Evolutionary conservation across 2,329 filamentous ascomycete species (phyloP), one percentile per base, ranked within the genome.

Genomic region (Mycosphaerella sp.): DNA sequence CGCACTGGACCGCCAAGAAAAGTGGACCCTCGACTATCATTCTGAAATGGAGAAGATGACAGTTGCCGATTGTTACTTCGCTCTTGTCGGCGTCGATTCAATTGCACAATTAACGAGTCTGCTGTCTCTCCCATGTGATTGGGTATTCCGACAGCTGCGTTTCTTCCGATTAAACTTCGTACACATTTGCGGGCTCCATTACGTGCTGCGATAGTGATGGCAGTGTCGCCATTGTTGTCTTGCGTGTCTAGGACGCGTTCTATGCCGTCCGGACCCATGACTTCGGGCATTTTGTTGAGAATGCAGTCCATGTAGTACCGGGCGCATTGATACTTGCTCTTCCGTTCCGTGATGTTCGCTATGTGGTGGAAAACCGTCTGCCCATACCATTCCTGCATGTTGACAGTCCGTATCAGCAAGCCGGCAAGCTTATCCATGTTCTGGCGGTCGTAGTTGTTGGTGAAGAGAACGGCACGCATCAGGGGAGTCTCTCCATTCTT

Each of bases 351-450:
- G 62, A 91, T 91, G 47, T 87, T 85, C 14, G 90, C 88, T 39
- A 95, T 90, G 67, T 97, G 91, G 65, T 97, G 93, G 63, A 98
- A 91, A 45, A 95, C 87, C 0, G 89, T 96, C 54, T 85, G 86
- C 10, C 88, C 86, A 44, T 84, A 84, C 68, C 81, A 83, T 66
- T 98, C 93, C 17, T 86, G 79, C 53, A 82, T 81, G 47, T 85
- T 84, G 35, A 95, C 82, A 0, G 91, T 96, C 34, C 85, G 81
- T 45, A 90, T 82, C 3, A 98, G 79, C 57, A 95, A 82, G 59
- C 86, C 86, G 62, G 95, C 82, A 50, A 98, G 83, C 17, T 79
- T 79, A 0, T 89, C 86, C 72, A 97, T 96, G 0, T 88, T 90
- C 59, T 89, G 82, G 71, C 93, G 95, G 68, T 97, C 93, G 68